Base-by-base conservation (phyloP, 129 eudicot genomes). In the Gnaphalium uliginosum region DNA sequence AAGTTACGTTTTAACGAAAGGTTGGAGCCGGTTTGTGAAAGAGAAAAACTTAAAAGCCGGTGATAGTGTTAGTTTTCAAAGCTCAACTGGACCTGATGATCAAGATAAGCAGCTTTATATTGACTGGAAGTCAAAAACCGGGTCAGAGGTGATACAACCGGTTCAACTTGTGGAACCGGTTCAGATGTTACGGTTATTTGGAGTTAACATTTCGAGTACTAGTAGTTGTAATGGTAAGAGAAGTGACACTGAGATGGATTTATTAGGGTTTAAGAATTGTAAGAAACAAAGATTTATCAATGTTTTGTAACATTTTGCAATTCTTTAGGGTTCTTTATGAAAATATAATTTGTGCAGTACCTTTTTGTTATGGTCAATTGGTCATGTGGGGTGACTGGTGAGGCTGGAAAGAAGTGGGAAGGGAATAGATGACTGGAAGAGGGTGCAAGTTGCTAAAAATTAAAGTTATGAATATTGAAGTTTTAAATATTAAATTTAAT, bases 11-110 rank as follows among this genome's bases (percentile, higher is more conserved):
- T 74, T 93, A 63, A 93, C 96, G 0, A 93, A 93, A 83, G 98
- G 96, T 2, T 93, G 98, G 98, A 93, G 92, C 85, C 84, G 98
- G 64, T 93, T 86, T 32, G 98, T 93, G 69, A 93, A 90, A 81
- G 98, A 93, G 82, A 93, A 93, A 75, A 68, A 73, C 25, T 58
- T 93, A 53, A 83, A 81, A 66, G 98, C 98, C n/a, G 98, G 98
- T 2, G 96, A 93, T 50, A 50, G 83, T 37, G 98, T 93, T 2
- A 78, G 81, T 61, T 93, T 93, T 63, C 81, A 85, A 21, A 26
- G 95, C 13, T 90, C 96, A 19, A 83, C 86, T 2, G 89, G 85
- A 4, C 71, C 75, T 8, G 87, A 88, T 66, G 87, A 88, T 66
- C 66, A 61, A 23, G 18, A 61, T 64, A 75, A 50, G 73, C 90